phyloP scores from a whole-genome alignment of 306 rosid genomes.

The Rosa rugosa region DNA sequence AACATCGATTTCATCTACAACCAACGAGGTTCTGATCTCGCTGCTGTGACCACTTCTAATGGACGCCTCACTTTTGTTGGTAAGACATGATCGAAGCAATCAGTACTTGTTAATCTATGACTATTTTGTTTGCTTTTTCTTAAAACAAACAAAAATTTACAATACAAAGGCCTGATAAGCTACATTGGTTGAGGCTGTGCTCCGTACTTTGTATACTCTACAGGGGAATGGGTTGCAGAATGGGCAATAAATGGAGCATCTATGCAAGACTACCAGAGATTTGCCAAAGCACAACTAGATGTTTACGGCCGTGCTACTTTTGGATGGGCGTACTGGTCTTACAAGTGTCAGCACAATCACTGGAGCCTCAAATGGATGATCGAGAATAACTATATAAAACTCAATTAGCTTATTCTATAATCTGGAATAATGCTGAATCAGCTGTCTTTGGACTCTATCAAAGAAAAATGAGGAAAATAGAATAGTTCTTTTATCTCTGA shows the following conservation, averaged over 20 bases:
- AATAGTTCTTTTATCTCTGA: background rate
- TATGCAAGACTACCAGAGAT: slow-evolving; percentile 37
- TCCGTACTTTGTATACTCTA: background rate
- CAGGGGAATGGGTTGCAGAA: slow-evolving; percentile 67
- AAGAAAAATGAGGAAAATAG: background rate
- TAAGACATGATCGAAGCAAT: slow-evolving; percentile 5
- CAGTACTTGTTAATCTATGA: background rate
- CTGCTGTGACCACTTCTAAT: slow-evolving; percentile 37
- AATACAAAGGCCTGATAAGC: background rate
- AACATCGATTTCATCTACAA: slow-evolving; percentile 36
- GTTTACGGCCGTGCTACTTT: slow-evolving; percentile 54
- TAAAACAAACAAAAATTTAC: background rate
- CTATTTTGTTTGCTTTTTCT: background rate
- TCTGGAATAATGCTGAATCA: background rate
- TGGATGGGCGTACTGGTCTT: slow-evolving; percentile 72
- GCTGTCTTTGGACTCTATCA: background rate
- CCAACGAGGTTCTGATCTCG: slow-evolving; percentile 47
- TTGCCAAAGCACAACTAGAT: slow-evolving; percentile 32
- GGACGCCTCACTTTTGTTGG: slow-evolving; percentile 65
- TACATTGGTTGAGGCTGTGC: background rate
- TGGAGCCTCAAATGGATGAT: slow-evolving; percentile 66
- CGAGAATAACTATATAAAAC: slow-evolving; percentile 32
- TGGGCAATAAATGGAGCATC: slow-evolving; percentile 38
- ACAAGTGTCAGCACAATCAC: slow-evolving; percentile 35
- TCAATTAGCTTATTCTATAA: background rate